Percentiles rank a stretch among this genome's conserved stretches.
Conservation (phyloP, 805 yeast species). For the Candida golubevii region DNA sequence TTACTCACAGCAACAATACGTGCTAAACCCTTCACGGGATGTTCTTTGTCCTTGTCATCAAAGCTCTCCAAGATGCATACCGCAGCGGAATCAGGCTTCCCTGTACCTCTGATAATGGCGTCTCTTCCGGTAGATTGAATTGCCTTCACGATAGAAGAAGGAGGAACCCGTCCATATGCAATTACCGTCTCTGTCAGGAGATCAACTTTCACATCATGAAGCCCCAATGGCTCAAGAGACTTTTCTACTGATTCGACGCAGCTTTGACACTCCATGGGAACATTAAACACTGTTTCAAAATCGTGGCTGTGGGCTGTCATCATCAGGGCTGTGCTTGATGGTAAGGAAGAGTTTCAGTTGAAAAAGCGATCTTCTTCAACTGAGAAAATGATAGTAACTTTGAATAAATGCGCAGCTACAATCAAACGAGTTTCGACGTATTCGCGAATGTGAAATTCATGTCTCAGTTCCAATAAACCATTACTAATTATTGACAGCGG, state of each 20-base stretch:
- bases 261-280: constrained; percentile 73
- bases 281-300: constrained; percentile 73
- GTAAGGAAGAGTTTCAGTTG: too few species aligned
- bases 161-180: constrained; percentile 68
- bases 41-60: constrained; percentile 38
- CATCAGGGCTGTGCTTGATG: too few species aligned
- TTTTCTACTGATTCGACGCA: constrained; percentile 60
- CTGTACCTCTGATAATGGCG: constrained; percentile 90
- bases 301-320: constrained; percentile 4
- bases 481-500: too few species aligned
- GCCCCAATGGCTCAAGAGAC: constrained; percentile 52
- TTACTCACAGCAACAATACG: constrained; percentile 69
- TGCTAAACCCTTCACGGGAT: constrained; percentile 82
- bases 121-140: constrained; percentile 77
- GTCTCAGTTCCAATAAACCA: too few species aligned
- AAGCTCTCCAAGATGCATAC: constrained; percentile 84
- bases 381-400: too few species aligned
- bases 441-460: too few species aligned
- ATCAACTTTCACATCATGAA: constrained; percentile 53
- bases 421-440: too few species aligned
- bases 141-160: constrained; percentile 64
- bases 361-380: too few species aligned
- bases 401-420: too few species aligned
- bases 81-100: constrained; percentile 82
- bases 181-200: constrained; percentile 57